Percentiles rank a stretch among this genome's conserved stretches.
These are phyloP conservation scores for Anthracocystis walkeri DNA, from an alignment of 1,284 basidiomycete genomes.

Conservation along the genomic window DNA sequence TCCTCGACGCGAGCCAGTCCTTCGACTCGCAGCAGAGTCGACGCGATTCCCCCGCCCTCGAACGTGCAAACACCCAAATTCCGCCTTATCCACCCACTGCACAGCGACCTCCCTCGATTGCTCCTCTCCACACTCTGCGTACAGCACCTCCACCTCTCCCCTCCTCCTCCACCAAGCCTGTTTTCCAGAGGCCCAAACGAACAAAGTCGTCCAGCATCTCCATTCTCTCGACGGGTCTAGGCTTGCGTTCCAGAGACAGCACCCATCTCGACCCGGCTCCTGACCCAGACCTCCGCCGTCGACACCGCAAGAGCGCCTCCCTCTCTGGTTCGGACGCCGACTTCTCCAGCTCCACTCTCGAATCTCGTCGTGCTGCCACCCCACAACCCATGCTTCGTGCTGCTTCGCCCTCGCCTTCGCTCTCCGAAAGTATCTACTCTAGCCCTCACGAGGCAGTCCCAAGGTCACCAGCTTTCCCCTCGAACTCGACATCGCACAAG, in stretches of 20 bases:
- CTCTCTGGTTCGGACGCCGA: conserved; percentile 38
- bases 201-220: conserved; percentile 53
- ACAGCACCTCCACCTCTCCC: conserved; percentile 42
- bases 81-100: conserved; percentile 9
- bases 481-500: conserved; percentile 3
- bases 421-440: conserved; percentile 21
- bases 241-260: conserved; percentile 19
- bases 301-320: conserved; percentile 43
- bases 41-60: neutral
- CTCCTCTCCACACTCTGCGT: conserved; percentile 15
- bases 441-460: neutral
- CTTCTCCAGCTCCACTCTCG: conserved; percentile 17
- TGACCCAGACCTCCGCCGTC: conserved; percentile 1
- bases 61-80: conserved; percentile 5
- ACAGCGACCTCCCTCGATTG: conserved; percentile 5
- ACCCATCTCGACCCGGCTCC: neutral
- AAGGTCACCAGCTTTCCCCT: neutral
- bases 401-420: conserved; percentile 37
- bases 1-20: conserved; percentile 15
- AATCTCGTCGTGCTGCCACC: conserved; percentile 20
- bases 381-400: conserved; percentile 25
- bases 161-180: conserved; percentile 36
- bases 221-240: conserved; percentile 35
- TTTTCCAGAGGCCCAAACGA: conserved; percentile 31
- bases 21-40: conserved; percentile 27